Percentiles rank a stretch among this genome's conserved stretches.
Evolutionary conservation across 148 eudicot genomes (phyloP).

Genomic region (Limonium bicolor): DNA sequence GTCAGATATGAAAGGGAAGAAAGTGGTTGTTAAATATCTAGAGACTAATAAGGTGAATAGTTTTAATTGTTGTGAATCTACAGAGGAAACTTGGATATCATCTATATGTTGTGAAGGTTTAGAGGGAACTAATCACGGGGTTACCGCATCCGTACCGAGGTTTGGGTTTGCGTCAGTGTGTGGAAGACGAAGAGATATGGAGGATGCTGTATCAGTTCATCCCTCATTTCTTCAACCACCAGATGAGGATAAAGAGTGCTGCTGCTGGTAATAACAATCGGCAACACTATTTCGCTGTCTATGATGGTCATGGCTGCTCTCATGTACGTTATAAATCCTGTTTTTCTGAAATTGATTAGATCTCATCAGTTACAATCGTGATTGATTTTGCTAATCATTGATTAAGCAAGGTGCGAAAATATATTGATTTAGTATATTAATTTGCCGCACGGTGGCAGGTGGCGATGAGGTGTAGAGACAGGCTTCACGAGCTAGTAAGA

Average conservation of each 20-base stretch:
- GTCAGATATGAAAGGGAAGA: neutral
- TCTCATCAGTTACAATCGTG: neutral
- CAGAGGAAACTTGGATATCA: neutral
- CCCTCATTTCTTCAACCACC: slow-evolving; percentile 20
- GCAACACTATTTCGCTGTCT: slow-evolving; percentile 28
- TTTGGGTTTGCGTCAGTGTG: slow-evolving; percentile 28
- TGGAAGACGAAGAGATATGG: slow-evolving; percentile 40
- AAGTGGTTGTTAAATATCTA: neutral
- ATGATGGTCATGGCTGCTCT: slow-evolving; percentile 42
- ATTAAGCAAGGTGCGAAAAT: too few species aligned
- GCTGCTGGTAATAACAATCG: too few species aligned
- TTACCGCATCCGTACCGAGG: slow-evolving; percentile 14
- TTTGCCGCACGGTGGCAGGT: slow-evolving; percentile 9
- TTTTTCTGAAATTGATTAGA: neutral
- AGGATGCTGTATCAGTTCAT: slow-evolving; percentile 29
- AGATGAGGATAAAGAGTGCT: neutral
- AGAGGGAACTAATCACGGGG: neutral
- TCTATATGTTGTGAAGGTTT: slow-evolving; percentile 1
- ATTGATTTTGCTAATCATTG: neutral
- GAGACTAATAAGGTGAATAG: neutral
- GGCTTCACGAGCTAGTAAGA: slow-evolving; percentile 28
- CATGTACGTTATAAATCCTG: slow-evolving; percentile 12
- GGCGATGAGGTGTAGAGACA: slow-evolving; percentile 29
- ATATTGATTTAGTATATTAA: neutral
- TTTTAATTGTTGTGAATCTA: neutral